phyloP scores from a whole-genome alignment of 1,139 yeast genomes.

The Ogataea hybrid region DNA sequence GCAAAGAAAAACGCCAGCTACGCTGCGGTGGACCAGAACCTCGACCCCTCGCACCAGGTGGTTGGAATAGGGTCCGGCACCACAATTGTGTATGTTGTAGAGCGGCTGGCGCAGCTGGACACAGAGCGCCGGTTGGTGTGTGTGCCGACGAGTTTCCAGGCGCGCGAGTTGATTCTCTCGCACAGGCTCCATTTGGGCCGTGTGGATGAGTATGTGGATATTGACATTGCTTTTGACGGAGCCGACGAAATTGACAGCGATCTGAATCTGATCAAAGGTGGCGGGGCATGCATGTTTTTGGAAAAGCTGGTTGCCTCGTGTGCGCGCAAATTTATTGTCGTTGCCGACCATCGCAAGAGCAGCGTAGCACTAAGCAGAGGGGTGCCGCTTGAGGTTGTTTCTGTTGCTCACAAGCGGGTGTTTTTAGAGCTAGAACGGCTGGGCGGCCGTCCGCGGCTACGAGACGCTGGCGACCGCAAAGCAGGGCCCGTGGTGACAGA shows the following conservation, averaged over 20 bases:
- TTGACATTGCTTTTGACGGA: slow-evolving; percentile 96
- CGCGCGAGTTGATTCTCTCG: slow-evolving; percentile 77
- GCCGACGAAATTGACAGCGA: slow-evolving; percentile 92
- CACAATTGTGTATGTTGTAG: slow-evolving; percentile 95
- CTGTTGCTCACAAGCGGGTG: slow-evolving; percentile 81
- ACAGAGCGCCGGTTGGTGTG: slow-evolving; percentile 65
- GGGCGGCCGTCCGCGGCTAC: slow-evolving; percentile 59
- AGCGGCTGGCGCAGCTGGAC: slow-evolving; percentile 73
- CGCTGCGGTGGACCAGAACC: slow-evolving; percentile 87
- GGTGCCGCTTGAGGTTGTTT: slow-evolving; percentile 94
- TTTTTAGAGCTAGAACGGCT: slow-evolving; percentile 54
- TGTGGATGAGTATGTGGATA: slow-evolving; percentile 73
- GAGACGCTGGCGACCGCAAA: slow-evolving; percentile 84
- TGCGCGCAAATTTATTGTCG: slow-evolving; percentile 74
- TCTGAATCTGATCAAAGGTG: slow-evolving; percentile 92
- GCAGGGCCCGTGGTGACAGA: slow-evolving; percentile 99
- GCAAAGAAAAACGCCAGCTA: slow-evolving; percentile 32
- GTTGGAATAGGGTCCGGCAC: slow-evolving; percentile 97
- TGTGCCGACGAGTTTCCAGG: slow-evolving; percentile 96
- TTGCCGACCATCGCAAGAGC: slow-evolving; percentile 89
- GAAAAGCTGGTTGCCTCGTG: slow-evolving; percentile 93
- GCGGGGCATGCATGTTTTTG: slow-evolving; percentile 97
- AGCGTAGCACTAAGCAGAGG: slow-evolving; percentile 80
- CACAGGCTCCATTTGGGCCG: slow-evolving; percentile 79
- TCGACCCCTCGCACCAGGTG: slow-evolving; percentile 66